Evolutionary conservation across 2,329 filamentous ascomycete species (phyloP), one percentile per base, ranked within the genome.

Genomic region (Clarireedia paspali): DNA sequence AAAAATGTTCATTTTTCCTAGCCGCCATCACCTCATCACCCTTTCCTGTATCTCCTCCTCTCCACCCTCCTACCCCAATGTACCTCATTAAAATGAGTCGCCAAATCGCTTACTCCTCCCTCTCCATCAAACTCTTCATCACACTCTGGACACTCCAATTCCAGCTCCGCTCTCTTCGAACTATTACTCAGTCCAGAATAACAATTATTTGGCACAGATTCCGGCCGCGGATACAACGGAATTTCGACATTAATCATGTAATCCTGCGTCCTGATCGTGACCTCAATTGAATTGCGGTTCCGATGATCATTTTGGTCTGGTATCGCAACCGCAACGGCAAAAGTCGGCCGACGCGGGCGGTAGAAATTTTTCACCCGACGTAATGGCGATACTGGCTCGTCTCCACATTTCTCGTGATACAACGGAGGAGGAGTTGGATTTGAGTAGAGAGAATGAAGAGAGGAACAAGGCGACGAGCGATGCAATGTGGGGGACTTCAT

Each of bases 81-180:
- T 6, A 48, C 46, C 12, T 55, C 26, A 44, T 55, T 55, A 6
- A 50, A 55, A 55, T 55, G 53, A 17, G 17, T 23, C 2, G 34
- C 39, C 38, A 55, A 26, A 50, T 55, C 53, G 36, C 24, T 24
- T 5, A 36, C 46, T 4, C 38, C 53, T 3, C 50, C 3, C 7
- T 55, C 26, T 4, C 53, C 53, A 5, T 24, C 15, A 36, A 55
- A 55, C 7, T 55, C 53, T 27, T 20, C 26, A n/a, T 24, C 53
- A 26, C 53, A 55, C 14, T 55, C 53, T 6, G 53, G 53, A 27
- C 53, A 55, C 53, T 55, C 53, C 17, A 55, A 23, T 44, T 55
- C 53, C 46, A 50, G 14, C 39, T 42, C 20, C n/a, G n/a, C 17
- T 42, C 20, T 42, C 39, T 42, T 20, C 39, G 7, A 42, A 20